Evolutionary conservation across 805 yeast species (phyloP).

Genomic region (Wickerhamiella azyma): DNA sequence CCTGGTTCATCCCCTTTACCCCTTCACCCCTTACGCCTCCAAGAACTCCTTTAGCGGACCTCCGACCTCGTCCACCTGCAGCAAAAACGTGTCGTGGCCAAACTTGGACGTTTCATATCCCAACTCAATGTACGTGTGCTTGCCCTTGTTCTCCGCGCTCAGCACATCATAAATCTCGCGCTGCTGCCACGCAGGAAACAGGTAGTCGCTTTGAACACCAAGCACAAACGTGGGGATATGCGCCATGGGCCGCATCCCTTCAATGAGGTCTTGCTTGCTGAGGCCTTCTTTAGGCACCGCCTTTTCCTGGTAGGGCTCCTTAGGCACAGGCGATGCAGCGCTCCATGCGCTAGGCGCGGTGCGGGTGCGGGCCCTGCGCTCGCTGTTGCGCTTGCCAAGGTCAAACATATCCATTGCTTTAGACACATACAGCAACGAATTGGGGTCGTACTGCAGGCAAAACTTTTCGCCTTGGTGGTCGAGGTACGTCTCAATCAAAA

Average conservation of each 20-base stretch:
- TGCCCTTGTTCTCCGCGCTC: slow-evolving; percentile 16
- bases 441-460: slow-evolving; percentile 81
- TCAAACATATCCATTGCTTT: slow-evolving; percentile 95
- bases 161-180: slow-evolving; percentile 59
- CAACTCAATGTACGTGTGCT: slow-evolving; percentile 48
- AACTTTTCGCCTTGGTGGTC: slow-evolving; percentile 95
- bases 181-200: slow-evolving; percentile 94
- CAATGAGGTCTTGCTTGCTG: slow-evolving; percentile 41
- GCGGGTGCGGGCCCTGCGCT: slow-evolving; percentile 6
- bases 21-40: too few relatives aligned
- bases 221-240: slow-evolving; percentile 58
- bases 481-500: slow-evolving; percentile 77
- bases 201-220: slow-evolving; percentile 85
- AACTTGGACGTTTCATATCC: slow-evolving; percentile 63
- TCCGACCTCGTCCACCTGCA: slow-evolving; percentile 71
- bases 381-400: slow-evolving; percentile 33
- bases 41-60: slow-evolving; percentile 57
- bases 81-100: slow-evolving; percentile 84
- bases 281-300: slow-evolving; percentile 22
- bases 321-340: slow-evolving; percentile 30
- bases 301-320: slow-evolving; percentile 41
- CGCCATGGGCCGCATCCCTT: slow-evolving; percentile 51
- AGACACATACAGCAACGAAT: slow-evolving; percentile 71
- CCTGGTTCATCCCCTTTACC: too few relatives aligned
- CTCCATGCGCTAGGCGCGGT: not conserved